Percentiles rank a stretch among this genome's conserved stretches.
Evolutionary conservation across 2,329 filamentous ascomycete genomes (phyloP).

Genomic region (Xylariaceae sp.): DNA sequence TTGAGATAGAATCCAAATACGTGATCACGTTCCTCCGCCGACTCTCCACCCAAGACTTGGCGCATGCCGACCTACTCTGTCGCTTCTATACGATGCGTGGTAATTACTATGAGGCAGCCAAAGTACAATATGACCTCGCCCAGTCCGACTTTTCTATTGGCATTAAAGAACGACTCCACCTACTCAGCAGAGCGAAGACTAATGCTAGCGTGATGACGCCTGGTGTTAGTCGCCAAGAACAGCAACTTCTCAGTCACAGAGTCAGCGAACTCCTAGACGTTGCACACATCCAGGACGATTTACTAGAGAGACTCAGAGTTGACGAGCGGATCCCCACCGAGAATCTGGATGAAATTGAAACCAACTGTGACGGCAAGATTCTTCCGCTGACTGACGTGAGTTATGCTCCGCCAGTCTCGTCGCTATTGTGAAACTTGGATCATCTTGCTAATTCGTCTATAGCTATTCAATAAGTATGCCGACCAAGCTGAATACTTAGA

Average conservation of each 20-base stretch:
- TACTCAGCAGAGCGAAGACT: slow-evolving; percentile 85
- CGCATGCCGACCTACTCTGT: slow-evolving; percentile 87
- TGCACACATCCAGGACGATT: slow-evolving; percentile 90
- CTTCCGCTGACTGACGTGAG: slow-evolving; percentile 71
- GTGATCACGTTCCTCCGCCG: slow-evolving; percentile 82
- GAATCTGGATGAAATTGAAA: slow-evolving; percentile 60
- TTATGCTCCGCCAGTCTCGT: slow-evolving; percentile 14
- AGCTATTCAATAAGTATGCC: slow-evolving; percentile 92
- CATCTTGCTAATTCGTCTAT: slow-evolving; percentile 10
- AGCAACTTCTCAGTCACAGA: slow-evolving; percentile 80
- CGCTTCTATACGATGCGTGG: slow-evolving; percentile 84
- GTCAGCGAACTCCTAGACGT: slow-evolving; percentile 85
- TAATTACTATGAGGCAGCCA: slow-evolving; percentile 80
- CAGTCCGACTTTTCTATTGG: slow-evolving; percentile 74
- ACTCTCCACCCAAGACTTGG: slow-evolving; percentile 66
- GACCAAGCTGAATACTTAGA: slow-evolving; percentile 92
- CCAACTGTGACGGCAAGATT: slow-evolving; percentile 72
- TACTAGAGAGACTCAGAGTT: slow-evolving; percentile 70
- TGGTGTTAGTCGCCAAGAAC: slow-evolving; percentile 72
- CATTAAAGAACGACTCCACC: slow-evolving; percentile 82
- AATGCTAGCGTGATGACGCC: slow-evolving; percentile 83
- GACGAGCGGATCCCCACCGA: slow-evolving; percentile 67
- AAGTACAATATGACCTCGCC: slow-evolving; percentile 79
- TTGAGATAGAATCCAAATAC: slow-evolving; percentile 79
- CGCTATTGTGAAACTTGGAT: background rate